Base-by-base conservation (phyloP, 768 basidiomycete genomes). In the Trametes cubensis region DNA sequence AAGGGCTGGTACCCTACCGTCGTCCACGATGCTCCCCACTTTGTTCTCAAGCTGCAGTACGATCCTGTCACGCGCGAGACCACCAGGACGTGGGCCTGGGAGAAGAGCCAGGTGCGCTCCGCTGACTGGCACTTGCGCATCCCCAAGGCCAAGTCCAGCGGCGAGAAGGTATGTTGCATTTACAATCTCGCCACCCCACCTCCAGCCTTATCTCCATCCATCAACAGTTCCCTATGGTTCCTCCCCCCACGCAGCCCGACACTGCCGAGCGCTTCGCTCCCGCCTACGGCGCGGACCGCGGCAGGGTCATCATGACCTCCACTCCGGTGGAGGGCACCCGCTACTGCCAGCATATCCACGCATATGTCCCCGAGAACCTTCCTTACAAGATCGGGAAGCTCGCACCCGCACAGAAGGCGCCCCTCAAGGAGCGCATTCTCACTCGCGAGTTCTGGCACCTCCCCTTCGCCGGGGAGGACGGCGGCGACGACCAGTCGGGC, bases 311-410 rank as follows among this genome's bases (percentile, higher is more conserved):
- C 44, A 34, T 40, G 47, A 20, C 40, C 41, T 34, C 26, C 38
- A 61, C 60, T 10, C 60, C 60, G 30, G 60, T 26, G 45, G 51
- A 48, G 42, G 66, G 66, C 26, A 58, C 66, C 23, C 66, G 66
- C 40, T 67, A 67, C 63, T 67, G 66, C 63, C 55, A 61, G 51
- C 60, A 64, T 26, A 49, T 67, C 40, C 53, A 67, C 45, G 66
- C 60, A 18, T 61, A 51, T 47, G 66, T 67, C 20, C 66, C 66
- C 55, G 62, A 48, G 52, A 45, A 67, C 57, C 63, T 67, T 15
- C 50, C 66, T 15, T 67, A 64, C 63, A 58, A 53, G 55, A 42
- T 64, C 46, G 63, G 62, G 39, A 57, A 55, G 60, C 50, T 56
- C 60, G 58, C 60, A 28, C 30, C 28, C 51, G 49, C 53, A 42